A percentile compares a stretch with the other conserved stretches of the same genome.
Conservation (phyloP, 2,329 filamentous ascomycete genomes). For the Xylariales sp. region DNA sequence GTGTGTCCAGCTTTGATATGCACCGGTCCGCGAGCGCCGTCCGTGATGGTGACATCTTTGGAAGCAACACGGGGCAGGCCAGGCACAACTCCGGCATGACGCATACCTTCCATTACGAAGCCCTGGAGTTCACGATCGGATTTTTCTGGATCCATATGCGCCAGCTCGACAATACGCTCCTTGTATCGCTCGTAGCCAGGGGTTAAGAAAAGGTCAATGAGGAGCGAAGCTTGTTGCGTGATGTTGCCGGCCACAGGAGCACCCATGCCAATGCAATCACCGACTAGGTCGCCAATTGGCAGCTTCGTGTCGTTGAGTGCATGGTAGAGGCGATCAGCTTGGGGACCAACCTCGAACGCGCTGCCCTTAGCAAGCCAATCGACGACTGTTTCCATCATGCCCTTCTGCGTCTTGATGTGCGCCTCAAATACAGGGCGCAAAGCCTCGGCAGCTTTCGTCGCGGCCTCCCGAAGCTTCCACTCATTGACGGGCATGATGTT, state of each 20-base stretch:
- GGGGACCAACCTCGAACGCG: slow-evolving; percentile 42
- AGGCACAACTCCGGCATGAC: slow-evolving; percentile 45
- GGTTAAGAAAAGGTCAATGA: slow-evolving; percentile 48
- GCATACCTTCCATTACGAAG: slow-evolving; percentile 51
- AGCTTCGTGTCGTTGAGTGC: slow-evolving; percentile 40
- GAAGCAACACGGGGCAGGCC: slow-evolving; percentile 47
- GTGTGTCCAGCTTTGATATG: slow-evolving; percentile 38
- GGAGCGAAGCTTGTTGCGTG: slow-evolving; percentile 47
- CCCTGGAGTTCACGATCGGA: slow-evolving; percentile 44
- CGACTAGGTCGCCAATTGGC: slow-evolving; percentile 42
- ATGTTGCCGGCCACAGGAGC: slow-evolving; percentile 46
- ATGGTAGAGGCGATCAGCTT: slow-evolving; percentile 48
- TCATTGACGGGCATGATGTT: slow-evolving; percentile 45
- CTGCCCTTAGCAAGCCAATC: slow-evolving; percentile 44
- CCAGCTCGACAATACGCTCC: slow-evolving; percentile 43
- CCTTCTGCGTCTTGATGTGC: slow-evolving; percentile 40
- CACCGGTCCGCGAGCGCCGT: slow-evolving; percentile 42
- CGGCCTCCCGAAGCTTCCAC: slow-evolving; percentile 38
- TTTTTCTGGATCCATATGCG: slow-evolving; percentile 35
- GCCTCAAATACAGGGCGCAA: slow-evolving; percentile 36
- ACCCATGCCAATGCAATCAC: slow-evolving; percentile 44
- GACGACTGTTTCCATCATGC: slow-evolving; percentile 35
- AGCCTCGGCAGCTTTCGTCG: slow-evolving; percentile 32
- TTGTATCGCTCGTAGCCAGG: slow-evolving; percentile 46
- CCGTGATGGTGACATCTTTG: slow-evolving; percentile 34